Conservation (phyloP, 164 flowering plant genomes). For the Stephania cephalantha region DNA sequence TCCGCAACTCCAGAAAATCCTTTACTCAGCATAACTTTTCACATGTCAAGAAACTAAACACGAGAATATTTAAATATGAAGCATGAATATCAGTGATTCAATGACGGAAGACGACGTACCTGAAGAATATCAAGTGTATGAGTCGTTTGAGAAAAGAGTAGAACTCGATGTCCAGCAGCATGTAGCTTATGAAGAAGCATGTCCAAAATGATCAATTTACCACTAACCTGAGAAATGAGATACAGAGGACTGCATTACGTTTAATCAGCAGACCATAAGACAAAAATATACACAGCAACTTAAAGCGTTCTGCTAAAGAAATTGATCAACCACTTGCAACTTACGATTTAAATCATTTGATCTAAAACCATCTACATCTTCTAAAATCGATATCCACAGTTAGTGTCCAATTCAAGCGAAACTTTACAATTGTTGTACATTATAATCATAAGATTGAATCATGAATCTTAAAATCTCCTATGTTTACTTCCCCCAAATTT, state of each 20-base stretch:
- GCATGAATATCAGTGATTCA: not conserved
- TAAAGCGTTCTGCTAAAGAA: not conserved
- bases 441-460: too few species aligned
- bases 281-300: not conserved
- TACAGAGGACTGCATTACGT: not conserved
- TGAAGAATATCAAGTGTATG: slow-evolving; percentile 92
- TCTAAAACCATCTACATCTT: too few species aligned
- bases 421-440: too few species aligned
- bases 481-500: too few species aligned
- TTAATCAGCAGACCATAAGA: not conserved
- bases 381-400: too few species aligned
- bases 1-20: slow-evolving; percentile 87
- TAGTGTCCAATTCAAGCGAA: too few species aligned
- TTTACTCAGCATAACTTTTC: slow-evolving; percentile 9
- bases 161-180: slow-evolving; percentile 71
- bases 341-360: too few species aligned
- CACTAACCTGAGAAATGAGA: slow-evolving; percentile 64
- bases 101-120: slow-evolving; percentile 31
- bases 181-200: slow-evolving; percentile 69
- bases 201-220: slow-evolving; percentile 80
- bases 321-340: not conserved
- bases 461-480: too few species aligned
- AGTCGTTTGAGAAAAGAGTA: slow-evolving; percentile 93
- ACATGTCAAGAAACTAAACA: not conserved
- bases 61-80: not conserved